Evolutionary conservation across 2,329 filamentous ascomycete species (phyloP), one percentile per base, ranked within the genome.

Genomic region (Exophiala xenobiotica): DNA sequence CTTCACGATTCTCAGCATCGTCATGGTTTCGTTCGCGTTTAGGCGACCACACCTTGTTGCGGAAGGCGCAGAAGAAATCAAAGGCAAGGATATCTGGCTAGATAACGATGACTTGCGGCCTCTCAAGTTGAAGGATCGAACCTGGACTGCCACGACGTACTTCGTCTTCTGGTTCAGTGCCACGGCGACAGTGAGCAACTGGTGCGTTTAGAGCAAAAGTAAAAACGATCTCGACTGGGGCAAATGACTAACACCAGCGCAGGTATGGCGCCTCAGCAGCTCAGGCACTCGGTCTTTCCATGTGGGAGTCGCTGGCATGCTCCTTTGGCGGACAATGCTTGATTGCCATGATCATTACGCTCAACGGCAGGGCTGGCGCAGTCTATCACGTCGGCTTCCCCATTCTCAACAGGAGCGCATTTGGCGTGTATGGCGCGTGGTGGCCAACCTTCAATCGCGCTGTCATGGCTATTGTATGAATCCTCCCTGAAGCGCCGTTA

Each of bases 231-330:
- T 6, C 20, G 14, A 18, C 5, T 4, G 16, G 4, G 7, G 20
- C 22, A 14, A 24, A n/a, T 12, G n/a, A 38, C 19, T 26, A 11
- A 18, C 68, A 71, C 4, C 67, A 67, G 19, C 69, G 68, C 49
- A 66, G 70, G 62, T 71, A 75, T 60, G 64, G 68, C 11, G 67
- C 67, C 2, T 68, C 67, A 4, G 67, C 71, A 3, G 71, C 67
- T 1, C 68, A 72, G 58, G 64, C 72, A 2, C 55, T 72, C 6
- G 76, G 76, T 7, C 62, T 79, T 18, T 72, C 68, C 33, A 75
- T 77, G 68, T 79, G 76, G 76, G 75, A 78, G 58, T 68, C 70
- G 11, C 53, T 78, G 22, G 72, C 60, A 40, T 68, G 71, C 61
- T 60, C 67, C 37, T 61, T 71, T 23, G 71, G 66, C 3, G 76